Conservation (phyloP, 2,329 filamentous ascomycete species). For the Neofusicoccum ribis region DNA sequence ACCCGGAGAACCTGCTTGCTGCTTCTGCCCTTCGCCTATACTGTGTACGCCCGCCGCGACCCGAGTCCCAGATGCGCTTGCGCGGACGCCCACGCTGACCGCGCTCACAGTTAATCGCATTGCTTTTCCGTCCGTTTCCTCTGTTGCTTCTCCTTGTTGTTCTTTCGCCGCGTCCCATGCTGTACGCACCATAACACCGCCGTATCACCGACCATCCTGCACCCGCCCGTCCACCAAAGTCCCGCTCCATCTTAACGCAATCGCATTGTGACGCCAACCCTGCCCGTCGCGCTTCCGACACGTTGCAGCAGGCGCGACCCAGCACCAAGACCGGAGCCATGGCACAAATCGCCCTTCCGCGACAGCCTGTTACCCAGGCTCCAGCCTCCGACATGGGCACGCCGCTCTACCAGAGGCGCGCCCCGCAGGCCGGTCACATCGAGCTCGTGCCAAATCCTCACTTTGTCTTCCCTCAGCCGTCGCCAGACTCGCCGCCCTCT, state of each 20-base stretch:
- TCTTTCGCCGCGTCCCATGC: constrained; percentile 7
- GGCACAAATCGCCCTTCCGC: constrained; percentile 41
- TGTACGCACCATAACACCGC: constrained; percentile 6
- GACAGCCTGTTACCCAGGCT: constrained; percentile 40
- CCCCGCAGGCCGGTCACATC: constrained; percentile 29
- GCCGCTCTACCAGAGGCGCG: constrained; percentile 18
- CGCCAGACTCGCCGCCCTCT: constrained; percentile 30
- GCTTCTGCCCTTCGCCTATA: constrained; percentile 16
- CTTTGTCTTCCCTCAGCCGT: constrained; percentile 50
- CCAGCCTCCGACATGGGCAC: constrained; percentile 25
- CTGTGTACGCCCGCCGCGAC: constrained; percentile 8
- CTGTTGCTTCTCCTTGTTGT: constrained; percentile 10
- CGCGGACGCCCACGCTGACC: neutral
- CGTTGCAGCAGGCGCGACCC: constrained; percentile 9
- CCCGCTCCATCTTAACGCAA: neutral
- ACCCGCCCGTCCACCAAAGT: constrained; percentile 5
- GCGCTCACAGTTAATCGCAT: constrained; percentile 20
- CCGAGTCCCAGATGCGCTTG: neutral
- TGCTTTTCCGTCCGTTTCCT: constrained; percentile 2
- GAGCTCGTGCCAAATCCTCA: constrained; percentile 51
- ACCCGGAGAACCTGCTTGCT: constrained; percentile 17
- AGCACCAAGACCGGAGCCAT: constrained; percentile 26
- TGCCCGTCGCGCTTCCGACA: constrained; percentile 5
- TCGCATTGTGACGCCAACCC: constrained; percentile 13
- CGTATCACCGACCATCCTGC: constrained; percentile 16